These are phyloP conservation scores for Apiotrichum brassicae DNA, from an alignment of 1,284 basidiomycete genomes.

Conservation along the genomic window DNA sequence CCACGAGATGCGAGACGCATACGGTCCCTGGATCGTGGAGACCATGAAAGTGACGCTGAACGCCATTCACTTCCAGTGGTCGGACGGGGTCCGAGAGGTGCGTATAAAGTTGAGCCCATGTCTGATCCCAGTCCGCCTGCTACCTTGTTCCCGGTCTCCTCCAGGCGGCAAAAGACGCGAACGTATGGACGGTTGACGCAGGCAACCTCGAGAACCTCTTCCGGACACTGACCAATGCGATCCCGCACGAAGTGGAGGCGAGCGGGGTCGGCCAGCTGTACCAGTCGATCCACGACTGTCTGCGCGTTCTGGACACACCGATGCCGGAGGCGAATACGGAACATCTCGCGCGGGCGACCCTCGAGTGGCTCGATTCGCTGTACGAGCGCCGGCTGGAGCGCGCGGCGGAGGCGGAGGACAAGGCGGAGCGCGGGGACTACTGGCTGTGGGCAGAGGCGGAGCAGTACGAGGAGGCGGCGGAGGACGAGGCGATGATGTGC, in stretches of 20 bases:
- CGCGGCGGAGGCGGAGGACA: neutral
- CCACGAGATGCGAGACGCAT: conserved; percentile 60
- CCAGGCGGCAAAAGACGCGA: conserved; percentile 56
- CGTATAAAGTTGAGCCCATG: neutral
- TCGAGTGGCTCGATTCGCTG: conserved; percentile 12
- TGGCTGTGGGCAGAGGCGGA: conserved; percentile 15
- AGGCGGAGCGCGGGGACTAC: conserved; percentile 8
- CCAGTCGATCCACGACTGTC: conserved; percentile 63
- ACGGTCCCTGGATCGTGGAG: conserved; percentile 65
- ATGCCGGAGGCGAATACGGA: conserved; percentile 20
- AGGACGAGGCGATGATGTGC: conserved; percentile 14
- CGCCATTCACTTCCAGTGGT: conserved; percentile 65
- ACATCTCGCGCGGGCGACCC: conserved; percentile 14
- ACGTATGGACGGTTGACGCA: conserved; percentile 60
- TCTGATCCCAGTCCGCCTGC: conserved; percentile 11
- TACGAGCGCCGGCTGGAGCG: conserved; percentile 12
- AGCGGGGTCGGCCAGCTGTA: conserved; percentile 56
- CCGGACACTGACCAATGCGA: conserved; percentile 60
- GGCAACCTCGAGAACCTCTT: conserved; percentile 66
- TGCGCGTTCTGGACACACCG: conserved; percentile 54
- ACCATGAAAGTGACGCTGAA: conserved; percentile 66
- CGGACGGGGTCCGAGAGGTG: conserved; percentile 72
- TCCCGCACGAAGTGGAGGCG: conserved; percentile 61
- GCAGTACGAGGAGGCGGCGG: conserved; percentile 15
- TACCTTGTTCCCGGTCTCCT: conserved; percentile 64